Evolutionary conservation across 2,329 filamentous ascomycete genomes (phyloP).

Genomic region (Chaetomiaceae sp.): DNA sequence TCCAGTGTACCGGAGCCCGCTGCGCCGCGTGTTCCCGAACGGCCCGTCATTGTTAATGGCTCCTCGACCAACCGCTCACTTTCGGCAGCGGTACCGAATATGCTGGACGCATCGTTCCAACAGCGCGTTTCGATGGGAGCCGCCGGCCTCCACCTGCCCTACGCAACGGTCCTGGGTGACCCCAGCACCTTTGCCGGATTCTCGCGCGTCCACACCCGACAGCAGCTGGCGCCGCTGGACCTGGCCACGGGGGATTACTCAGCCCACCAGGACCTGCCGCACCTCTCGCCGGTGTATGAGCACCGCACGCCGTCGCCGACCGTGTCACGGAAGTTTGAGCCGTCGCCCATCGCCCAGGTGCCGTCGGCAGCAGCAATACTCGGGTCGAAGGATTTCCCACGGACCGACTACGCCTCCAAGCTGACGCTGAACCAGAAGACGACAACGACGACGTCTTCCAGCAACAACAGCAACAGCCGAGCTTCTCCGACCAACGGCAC

Average conservation of each 20-base stretch:
- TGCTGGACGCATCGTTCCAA: constrained; percentile 26
- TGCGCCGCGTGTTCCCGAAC: constrained; percentile 31
- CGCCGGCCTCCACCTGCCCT: constrained; percentile 21
- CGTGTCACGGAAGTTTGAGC: constrained; percentile 48
- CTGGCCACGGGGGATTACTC: constrained; percentile 43
- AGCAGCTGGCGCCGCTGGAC: constrained; percentile 49
- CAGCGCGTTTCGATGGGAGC: constrained; percentile 28
- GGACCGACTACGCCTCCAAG: constrained; percentile 17
- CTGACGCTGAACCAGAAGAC: constrained; percentile 19
- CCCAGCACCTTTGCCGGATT: constrained; percentile 27
- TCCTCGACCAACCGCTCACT: constrained; percentile 22
- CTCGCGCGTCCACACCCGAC: constrained; percentile 31
- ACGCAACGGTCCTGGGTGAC: constrained; percentile 26
- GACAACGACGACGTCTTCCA: constrained; percentile 7
- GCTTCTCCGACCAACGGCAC: constrained; percentile 14
- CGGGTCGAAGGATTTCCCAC: constrained; percentile 24
- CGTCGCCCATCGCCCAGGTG: constrained; percentile 19
- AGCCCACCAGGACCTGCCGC: constrained; percentile 39
- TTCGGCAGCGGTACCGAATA: constrained; percentile 9
- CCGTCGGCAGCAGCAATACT: constrained; percentile 9
- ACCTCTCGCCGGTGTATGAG: constrained; percentile 70
- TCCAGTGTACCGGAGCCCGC: constrained; percentile 22
- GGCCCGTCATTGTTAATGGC: constrained; percentile 47
- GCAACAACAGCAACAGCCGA: too few relatives aligned
- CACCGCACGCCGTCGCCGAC: constrained; percentile 65